Base-by-base conservation (phyloP, 306 rosid species). In the Ochetophila trinervis region DNA sequence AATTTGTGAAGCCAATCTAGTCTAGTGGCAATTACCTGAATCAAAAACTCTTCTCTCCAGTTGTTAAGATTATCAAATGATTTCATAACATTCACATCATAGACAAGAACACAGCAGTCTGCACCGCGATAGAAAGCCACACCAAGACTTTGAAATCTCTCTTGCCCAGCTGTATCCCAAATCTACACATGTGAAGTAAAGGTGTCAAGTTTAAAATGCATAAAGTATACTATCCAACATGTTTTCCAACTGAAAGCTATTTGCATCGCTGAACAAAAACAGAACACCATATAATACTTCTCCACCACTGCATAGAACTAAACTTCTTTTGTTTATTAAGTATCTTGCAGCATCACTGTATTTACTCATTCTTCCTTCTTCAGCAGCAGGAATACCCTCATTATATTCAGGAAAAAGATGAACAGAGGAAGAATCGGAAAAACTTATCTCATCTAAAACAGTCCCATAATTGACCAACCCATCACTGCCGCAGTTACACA, bases 121-220 rank as follows among this genome's bases (percentile, higher is more conserved):
- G 99, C 99, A 66, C 99, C 97, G 8, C 99, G 99, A 76, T 93
- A 93, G 86, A 93, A 93, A 56, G 98, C 98, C 78, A 92, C 98
- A 19, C 99, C 99, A 64, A 93, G 99, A 86, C 96, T 89, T 65
- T 93, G 98, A 86, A 93, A 93, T 70, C 98, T 80, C 78, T 93
- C 98, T 75, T 93, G 98, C 34, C 98, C 98, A 70, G 97, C 99
- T 27, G 99, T 90, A 79, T 94, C 97, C 97, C 99, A 90, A 53
- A 94, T 94, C 99, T 88, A 76, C 55, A 60, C 17, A 60, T 42
- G 53, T 16, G 19, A 49, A 49, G 8, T 34, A 59, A 83, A 47
- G 53, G 40, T 60, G 47, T 64, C 62, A 75, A 32, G 65, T 57
- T 36, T 55, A 22, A 30, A 30, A 60, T 19, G 5, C 30, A 19